Percentiles rank a stretch among this genome's conserved stretches.
phyloP scores from a whole-genome alignment of 805 yeast genomes.

The Naumovozyma castellii region DNA sequence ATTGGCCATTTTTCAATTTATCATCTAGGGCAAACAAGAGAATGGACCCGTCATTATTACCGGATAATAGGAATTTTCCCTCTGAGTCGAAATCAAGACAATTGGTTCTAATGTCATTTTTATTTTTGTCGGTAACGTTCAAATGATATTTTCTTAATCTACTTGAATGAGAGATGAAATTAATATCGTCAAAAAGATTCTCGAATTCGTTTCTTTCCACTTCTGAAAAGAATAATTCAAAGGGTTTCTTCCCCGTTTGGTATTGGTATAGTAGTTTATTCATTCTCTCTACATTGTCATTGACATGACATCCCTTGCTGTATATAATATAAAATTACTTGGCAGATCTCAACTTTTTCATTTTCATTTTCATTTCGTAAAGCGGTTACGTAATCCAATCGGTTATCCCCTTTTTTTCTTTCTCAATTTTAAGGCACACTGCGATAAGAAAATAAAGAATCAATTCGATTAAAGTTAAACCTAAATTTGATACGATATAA shows the following conservation, averaged over 20 bases:
- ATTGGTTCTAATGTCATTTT: conserved; percentile 4
- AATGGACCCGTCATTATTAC: conserved; percentile 30
- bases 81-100: conserved; percentile 17
- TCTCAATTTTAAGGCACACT: no score
- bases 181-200: background rate
- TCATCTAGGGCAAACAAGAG: conserved; percentile 26
- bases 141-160: background rate
- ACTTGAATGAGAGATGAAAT: background rate
- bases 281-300: no score
- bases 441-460: no score
- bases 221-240: background rate
- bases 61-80: conserved; percentile 14
- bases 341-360: no score
- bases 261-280: background rate
- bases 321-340: no score
- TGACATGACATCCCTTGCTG: no score
- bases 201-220: background rate
- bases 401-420: no score
- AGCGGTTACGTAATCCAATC: no score
- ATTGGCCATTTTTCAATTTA: conserved; percentile 9
- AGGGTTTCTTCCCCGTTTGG: background rate
- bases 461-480: no score
- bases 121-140: background rate
- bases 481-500: no score
- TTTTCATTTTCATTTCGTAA: no score